These are phyloP conservation scores for Sporothrix brunneoviolacea DNA, from an alignment of 2,329 filamentous ascomycete genomes.

Conservation along the genomic window DNA sequence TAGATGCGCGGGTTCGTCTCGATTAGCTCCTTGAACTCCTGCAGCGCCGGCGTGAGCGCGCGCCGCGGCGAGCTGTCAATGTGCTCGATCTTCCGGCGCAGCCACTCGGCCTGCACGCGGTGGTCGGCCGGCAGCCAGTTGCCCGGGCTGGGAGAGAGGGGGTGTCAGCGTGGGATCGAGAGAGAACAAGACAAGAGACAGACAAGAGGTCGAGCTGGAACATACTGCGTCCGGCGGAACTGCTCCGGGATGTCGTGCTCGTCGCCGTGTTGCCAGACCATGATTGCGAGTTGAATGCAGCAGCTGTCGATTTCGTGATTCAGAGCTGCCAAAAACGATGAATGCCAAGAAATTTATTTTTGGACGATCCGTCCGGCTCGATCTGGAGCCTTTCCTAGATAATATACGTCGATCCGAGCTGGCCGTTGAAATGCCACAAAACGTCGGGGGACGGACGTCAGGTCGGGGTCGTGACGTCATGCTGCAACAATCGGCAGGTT, in stretches of 20 bases:
- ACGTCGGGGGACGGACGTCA: no score
- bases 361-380: no score
- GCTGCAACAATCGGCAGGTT: background rate
- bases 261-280: conserved; percentile 46
- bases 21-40: conserved; percentile 61
- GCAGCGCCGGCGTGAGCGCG: conserved; percentile 51
- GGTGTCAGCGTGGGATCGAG: background rate
- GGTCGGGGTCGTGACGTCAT: conserved; percentile 6
- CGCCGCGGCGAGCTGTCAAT: conserved; percentile 38
- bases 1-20: conserved; percentile 57
- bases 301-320: no score
- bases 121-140: conserved; percentile 60
- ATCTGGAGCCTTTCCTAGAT: no score
- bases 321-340: no score
- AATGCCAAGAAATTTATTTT: no score
- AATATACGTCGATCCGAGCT: no score
- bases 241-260: conserved; percentile 45
- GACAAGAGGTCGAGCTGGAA: no score
- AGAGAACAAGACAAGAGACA: background rate
- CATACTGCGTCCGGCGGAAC: conserved; percentile 40
- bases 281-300: conserved; percentile 23
- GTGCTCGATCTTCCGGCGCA: conserved; percentile 48
- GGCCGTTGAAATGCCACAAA: no score
- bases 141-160: conserved; percentile 44
- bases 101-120: conserved; percentile 55